Evolutionary conservation across 352 stramenopile genomes (phyloP), one percentile per base, ranked within the genome.

Genomic region (Pythium dissimile): DNA sequence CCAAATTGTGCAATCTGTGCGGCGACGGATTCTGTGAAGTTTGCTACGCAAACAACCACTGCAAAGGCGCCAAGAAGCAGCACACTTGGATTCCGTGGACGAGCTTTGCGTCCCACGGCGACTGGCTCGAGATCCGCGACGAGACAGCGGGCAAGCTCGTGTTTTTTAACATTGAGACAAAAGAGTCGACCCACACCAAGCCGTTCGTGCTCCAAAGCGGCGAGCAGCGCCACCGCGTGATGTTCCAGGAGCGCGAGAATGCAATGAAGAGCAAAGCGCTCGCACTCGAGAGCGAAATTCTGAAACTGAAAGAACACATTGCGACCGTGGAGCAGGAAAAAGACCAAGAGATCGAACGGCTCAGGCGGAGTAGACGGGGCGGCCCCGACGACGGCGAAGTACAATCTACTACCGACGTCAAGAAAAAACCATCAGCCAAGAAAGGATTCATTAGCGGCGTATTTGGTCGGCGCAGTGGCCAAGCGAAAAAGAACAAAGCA

Each of bases 131-230:
- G 54, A 84, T 92, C 49, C 69, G 65, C 24, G 77, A 89, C 52
- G 71, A 76, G 0, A 84, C 72, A 41, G 57, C 50, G 5, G 52
- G 66, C n/a, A 43, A 64, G 12, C 73, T 57, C 18, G 56, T 91
- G 20, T 92, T 71, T 48, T 92, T 83, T 67, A 92, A 92, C 45
- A 74, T 92, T 38, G 73, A 89, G 52, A 90, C 79, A 9, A 91
- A 94, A 51, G 82, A 89, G 37, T 88, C 77, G 6, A 85, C 75
- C 1, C 71, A 67, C 7, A 72, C 70, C 7, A 61, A 77, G 31
- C 82, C 80, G 0, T 74, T 73, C 16, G 69, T 79, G 9, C 47
- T 92, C 38, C 69, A 87, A 30, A 60, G 61, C 10, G 82, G 77
- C 8, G 65, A 78, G 27, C 75, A 91, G 42, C 66, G 83, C 15